A percentile compares a stretch with the other conserved stretches of the same genome.
phyloP scores from a whole-genome alignment of 129 eudicot species.

The Escallonia herrerae region DNA sequence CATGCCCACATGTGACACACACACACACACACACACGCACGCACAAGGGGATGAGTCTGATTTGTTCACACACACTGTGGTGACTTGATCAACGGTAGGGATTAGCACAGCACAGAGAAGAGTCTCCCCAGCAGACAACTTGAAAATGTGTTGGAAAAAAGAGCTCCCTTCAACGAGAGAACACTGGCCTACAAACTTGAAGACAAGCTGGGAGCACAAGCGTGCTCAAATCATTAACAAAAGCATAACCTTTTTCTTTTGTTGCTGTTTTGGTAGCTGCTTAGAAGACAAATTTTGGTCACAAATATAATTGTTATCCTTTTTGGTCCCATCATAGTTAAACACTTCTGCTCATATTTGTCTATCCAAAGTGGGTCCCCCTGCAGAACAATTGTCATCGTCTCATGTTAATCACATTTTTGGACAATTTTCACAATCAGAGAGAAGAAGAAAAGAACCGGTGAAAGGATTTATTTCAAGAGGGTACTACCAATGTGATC shows the following conservation, averaged over 20 bases:
- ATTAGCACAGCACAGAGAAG: not conserved
- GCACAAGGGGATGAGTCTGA: constrained; percentile 1
- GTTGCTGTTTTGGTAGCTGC: constrained; percentile 3
- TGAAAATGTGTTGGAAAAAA: constrained; percentile 1
- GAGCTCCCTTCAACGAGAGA: not conserved
- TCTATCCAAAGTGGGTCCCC: too few species aligned
- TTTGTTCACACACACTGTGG: constrained; percentile 1
- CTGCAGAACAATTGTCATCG: too few species aligned
- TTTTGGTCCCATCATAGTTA: too few species aligned
- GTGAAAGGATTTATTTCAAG: too few species aligned
- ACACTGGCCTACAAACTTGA: constrained; percentile 11
- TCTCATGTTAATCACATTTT: too few species aligned
- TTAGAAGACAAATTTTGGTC: constrained; percentile 6
- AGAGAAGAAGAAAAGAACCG: too few species aligned
- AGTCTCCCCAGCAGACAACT: not conserved
- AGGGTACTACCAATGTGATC: too few species aligned
- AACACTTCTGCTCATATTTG: too few species aligned
- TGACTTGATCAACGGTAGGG: not conserved
- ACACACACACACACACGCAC: not conserved
- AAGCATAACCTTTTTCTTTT: not conserved
- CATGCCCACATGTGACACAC: constrained; percentile 20
- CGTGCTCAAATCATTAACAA: constrained; percentile 2
- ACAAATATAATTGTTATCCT: not conserved
- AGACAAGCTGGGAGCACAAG: constrained; percentile 11
- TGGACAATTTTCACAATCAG: too few species aligned